Conservation (phyloP, 2,329 filamentous ascomycete species). For the Phoma sp. region DNA sequence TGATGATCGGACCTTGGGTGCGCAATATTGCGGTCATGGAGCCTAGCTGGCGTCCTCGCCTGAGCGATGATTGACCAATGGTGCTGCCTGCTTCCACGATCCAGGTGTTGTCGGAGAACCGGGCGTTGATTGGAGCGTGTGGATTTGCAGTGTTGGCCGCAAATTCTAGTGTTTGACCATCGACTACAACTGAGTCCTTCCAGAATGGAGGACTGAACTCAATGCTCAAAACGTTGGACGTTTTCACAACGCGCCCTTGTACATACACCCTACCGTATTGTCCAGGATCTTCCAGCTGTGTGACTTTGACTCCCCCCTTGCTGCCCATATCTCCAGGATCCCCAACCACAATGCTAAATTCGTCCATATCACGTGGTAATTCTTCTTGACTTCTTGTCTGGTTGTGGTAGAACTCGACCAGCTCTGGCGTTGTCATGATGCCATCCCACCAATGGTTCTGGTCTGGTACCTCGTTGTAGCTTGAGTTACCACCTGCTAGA, state of each 20-base stretch:
- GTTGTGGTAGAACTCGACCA: slow-evolving; percentile 58
- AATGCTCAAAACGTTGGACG: slow-evolving; percentile 42
- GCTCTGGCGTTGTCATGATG: slow-evolving; percentile 59
- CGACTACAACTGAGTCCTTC: slow-evolving; percentile 22
- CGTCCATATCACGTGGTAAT: slow-evolving; percentile 29
- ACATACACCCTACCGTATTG: slow-evolving; percentile 59
- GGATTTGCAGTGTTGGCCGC: background rate
- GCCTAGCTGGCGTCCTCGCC: slow-evolving; percentile 59
- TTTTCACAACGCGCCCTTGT: slow-evolving; percentile 35
- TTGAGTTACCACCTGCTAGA: slow-evolving; percentile 50
- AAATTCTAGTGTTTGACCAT: slow-evolving; percentile 31
- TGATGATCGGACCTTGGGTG: slow-evolving; percentile 54
- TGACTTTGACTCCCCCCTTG: slow-evolving; percentile 59
- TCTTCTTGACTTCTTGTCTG: slow-evolving; percentile 26
- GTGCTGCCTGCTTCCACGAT: background rate
- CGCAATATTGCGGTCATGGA: slow-evolving; percentile 61
- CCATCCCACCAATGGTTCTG: slow-evolving; percentile 62
- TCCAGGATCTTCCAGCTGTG: slow-evolving; percentile 58
- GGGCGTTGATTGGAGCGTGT: background rate
- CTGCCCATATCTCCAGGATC: slow-evolving; percentile 61
- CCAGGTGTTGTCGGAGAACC: slow-evolving; percentile 18
- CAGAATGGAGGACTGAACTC: slow-evolving; percentile 34
- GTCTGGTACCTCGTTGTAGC: slow-evolving; percentile 58
- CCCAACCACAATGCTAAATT: slow-evolving; percentile 58
- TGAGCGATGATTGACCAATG: slow-evolving; percentile 28